Evolutionary conservation across 140 eudicot genomes (phyloP).

Genomic region (Bidens hawaiensis): DNA sequence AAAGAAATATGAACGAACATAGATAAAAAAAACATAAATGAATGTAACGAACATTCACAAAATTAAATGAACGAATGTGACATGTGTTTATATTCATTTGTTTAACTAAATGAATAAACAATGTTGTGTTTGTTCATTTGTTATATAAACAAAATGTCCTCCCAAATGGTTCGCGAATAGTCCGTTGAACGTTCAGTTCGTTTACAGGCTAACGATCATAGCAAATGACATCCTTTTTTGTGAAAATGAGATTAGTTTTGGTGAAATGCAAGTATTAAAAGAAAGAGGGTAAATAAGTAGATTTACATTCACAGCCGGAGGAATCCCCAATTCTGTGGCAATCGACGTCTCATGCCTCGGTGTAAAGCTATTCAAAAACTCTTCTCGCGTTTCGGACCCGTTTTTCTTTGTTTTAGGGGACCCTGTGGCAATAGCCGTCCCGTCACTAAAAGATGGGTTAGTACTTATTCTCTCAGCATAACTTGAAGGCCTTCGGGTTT

Average conservation of each 20-base stretch:
- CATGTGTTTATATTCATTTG: no score
- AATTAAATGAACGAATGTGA: no score
- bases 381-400: slow-evolving; percentile 84
- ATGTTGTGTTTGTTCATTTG: no score
- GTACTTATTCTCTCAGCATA: slow-evolving; percentile 95
- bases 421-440: slow-evolving; percentile 45
- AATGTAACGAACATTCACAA: no score
- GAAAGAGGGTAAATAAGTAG: no score
- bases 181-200: no score
- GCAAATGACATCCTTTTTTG: not conserved
- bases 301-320: slow-evolving; percentile 54
- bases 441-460: slow-evolving; percentile 60
- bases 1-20: no score
- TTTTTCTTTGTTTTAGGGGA: slow-evolving; percentile 87
- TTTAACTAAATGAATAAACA: no score
- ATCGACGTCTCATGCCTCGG: slow-evolving; percentile 50
- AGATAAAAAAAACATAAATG: no score
- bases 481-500: slow-evolving; percentile 63
- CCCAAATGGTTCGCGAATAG: no score
- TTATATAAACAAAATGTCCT: no score
- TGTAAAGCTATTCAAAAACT: slow-evolving; percentile 59
- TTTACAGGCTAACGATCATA: no score
- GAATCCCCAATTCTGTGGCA: slow-evolving; percentile 44
- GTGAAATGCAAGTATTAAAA: not conserved
- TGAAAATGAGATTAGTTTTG: not conserved